Base-by-base conservation (phyloP, 306 rosid species). In the Ormosia semicastrata region DNA sequence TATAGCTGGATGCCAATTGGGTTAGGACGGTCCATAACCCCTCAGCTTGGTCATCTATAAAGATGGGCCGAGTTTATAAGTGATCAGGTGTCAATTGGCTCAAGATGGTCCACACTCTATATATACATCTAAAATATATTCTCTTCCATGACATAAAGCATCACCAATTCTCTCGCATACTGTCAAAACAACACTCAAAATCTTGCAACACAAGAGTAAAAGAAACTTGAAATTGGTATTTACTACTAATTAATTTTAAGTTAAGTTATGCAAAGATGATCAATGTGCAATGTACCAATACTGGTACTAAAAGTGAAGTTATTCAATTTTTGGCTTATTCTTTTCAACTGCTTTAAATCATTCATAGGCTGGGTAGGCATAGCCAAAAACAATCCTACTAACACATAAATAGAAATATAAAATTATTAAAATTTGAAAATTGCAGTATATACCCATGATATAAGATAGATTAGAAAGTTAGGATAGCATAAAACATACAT, bases 281-380 rank as follows among this genome's bases (percentile, higher is more conserved):
- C 47, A 30, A 73, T 40, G 43, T 41, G 53, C 37, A 66, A 47
- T 54, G 81, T 92, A 92, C 99, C 99, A 95, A 75, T 95, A 95
- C 80, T 95, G 97, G 87, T 98, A 95, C 99, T 98, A 95, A 84
- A 92, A 96, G 82, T 90, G 97, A 72, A 96, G 98, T 24, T 96
- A 92, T 63, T 89, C 97, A 34, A 96, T 92, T 83, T 96, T 94
- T 0, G 98, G 98, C 87, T 89, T 89, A 85, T 94, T 96, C 87
- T 75, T 89, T 83, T 96, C 98, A 17, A 93, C 98, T 7, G 90
- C 88, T 88, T 96, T 96, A 85, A 89, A 96, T 81, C 99, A 96
- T 90, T 93, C 99, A 44, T 96, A 96, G 14, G 99, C 99, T 71
- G 99, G 99, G 90, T 96, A 96, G 53, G 98, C 98, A 93, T 93